phyloP scores from a whole-genome alignment of 2,329 filamentous ascomycete genomes.

The Mycosphaerella arachidis region DNA sequence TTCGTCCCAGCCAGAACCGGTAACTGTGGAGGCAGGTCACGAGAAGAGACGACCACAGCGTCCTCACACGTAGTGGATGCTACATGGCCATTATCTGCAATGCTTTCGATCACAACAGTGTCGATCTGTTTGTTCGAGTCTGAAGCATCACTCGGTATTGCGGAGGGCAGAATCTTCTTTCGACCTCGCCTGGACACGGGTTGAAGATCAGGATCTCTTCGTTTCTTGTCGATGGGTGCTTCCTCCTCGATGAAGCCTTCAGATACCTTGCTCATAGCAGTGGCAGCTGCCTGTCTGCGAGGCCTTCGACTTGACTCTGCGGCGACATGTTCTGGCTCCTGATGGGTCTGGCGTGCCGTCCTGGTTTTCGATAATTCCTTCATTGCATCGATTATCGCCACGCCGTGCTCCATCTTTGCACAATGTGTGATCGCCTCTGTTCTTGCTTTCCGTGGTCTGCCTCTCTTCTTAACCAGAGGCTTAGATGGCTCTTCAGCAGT shows the following conservation, averaged over 20 bases:
- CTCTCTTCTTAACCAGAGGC: background rate
- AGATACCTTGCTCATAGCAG: conserved; percentile 21
- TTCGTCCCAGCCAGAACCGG: background rate
- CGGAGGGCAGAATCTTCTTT: background rate
- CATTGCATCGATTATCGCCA: no score
- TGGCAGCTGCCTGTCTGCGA: conserved; percentile 23
- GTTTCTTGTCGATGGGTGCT: conserved; percentile 21
- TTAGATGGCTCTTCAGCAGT: background rate
- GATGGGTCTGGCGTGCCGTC: background rate
- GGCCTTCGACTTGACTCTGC: conserved; percentile 10
- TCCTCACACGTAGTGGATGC: background rate
- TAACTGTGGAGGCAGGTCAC: background rate
- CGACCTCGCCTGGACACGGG: background rate
- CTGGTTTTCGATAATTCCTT: background rate
- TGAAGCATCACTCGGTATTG: background rate
- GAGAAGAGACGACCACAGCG: background rate
- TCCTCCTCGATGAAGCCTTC: conserved; percentile 24
- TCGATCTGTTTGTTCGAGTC: background rate
- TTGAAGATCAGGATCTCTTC: conserved; percentile 11
- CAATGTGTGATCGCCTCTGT: background rate
- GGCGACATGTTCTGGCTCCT: background rate
- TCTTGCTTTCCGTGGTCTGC: conserved; percentile 1
- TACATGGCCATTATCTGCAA: no score
- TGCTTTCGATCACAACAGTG: conserved; percentile 4
- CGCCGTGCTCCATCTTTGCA: background rate